Percentiles rank a stretch among this genome's conserved stretches.
Conservation (phyloP, 306 rosid species). For the Cucumis hystrix region DNA sequence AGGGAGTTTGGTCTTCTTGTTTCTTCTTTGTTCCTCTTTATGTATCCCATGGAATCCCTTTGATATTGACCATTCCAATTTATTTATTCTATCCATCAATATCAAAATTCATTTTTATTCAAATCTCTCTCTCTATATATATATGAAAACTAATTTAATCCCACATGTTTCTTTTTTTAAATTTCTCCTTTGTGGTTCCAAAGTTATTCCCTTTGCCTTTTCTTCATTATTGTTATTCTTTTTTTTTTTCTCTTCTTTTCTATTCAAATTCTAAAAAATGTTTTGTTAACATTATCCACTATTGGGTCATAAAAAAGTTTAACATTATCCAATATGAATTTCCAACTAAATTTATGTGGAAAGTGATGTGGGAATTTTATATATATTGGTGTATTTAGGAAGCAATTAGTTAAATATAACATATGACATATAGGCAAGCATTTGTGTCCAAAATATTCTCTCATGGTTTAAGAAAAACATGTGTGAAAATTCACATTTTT, state of each 20-base stretch:
- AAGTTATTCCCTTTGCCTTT: neutral
- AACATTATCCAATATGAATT: neutral
- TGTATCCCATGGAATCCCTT: neutral
- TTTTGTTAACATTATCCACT: neutral
- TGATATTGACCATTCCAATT: neutral
- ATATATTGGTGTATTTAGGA: neutral
- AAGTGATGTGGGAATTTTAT: neutral
- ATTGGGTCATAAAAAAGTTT: neutral
- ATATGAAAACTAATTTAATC: neutral
- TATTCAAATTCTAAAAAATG: neutral
- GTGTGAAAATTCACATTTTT: neutral
- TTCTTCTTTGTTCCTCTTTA: constrained; percentile 1
- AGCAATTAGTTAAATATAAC: neutral
- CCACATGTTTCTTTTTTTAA: neutral
- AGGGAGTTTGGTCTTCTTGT: neutral
- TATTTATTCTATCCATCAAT: too few species aligned
- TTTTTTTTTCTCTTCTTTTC: neutral
- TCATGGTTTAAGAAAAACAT: neutral
- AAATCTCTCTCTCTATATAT: too few species aligned
- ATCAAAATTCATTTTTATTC: too few species aligned
- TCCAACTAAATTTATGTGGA: neutral
- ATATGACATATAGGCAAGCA: too few species aligned
- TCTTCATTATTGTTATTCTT: neutral
- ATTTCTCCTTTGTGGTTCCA: neutral
- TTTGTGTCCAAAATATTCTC: neutral